phyloP scores from a whole-genome alignment of 2,329 filamentous ascomycete species.

The Ceratocystis diversiconidia region DNA sequence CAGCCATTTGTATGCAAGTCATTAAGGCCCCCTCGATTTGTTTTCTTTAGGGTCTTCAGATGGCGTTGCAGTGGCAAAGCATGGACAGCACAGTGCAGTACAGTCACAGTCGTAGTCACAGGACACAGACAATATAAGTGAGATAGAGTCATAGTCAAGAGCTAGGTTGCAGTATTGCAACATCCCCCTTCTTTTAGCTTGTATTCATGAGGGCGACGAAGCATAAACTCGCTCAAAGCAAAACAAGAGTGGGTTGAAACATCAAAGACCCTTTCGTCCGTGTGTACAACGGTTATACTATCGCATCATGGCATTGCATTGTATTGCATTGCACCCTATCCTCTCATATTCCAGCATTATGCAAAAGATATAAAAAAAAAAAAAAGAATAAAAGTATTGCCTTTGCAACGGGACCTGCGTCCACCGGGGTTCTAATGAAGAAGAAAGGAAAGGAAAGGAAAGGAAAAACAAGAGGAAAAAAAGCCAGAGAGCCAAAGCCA shows the following conservation, averaged over 20 bases:
- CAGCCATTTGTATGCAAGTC: background rate
- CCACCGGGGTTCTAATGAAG: background rate
- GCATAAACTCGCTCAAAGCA: too few relatives aligned
- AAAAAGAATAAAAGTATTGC: background rate
- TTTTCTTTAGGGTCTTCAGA: background rate
- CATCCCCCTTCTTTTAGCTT: background rate
- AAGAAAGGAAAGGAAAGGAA: background rate
- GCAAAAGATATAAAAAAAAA: background rate
- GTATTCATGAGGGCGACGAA: too few relatives aligned
- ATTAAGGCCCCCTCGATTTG: background rate
- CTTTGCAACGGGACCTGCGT: background rate
- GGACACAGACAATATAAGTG: background rate
- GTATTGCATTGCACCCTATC: background rate
- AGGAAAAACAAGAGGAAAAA: constrained; percentile 5
- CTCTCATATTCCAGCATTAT: background rate
- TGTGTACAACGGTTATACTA: too few relatives aligned
- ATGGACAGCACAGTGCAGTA: background rate
- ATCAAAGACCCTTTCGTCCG: too few relatives aligned
- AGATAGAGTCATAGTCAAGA: too few relatives aligned
- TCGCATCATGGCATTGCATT: too few relatives aligned
- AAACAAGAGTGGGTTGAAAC: too few relatives aligned
- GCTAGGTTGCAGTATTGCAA: background rate
- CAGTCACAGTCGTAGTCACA: background rate
- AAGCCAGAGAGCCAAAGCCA: background rate
- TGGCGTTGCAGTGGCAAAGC: background rate